phyloP scores from a whole-genome alignment of 352 stramenopile species.

The Nothophytophthora sp. region DNA sequence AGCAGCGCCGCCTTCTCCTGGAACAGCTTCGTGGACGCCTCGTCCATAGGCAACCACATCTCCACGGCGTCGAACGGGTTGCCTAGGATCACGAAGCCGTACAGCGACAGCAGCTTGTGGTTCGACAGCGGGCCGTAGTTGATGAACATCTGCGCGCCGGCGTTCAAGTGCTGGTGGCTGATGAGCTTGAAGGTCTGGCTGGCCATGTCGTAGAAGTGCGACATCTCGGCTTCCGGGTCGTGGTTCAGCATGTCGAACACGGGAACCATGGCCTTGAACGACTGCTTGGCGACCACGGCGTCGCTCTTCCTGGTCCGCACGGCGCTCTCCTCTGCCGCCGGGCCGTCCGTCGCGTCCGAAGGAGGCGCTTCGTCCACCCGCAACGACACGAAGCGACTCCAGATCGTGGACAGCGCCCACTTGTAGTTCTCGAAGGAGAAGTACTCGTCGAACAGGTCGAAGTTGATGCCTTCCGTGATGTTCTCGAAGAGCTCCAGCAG shows the following conservation, averaged over 20 bases:
- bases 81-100: slow-evolving; percentile 71
- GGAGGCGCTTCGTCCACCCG: slow-evolving; percentile 24
- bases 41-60: slow-evolving; percentile 71
- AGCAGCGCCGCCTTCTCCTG: slow-evolving; percentile 51
- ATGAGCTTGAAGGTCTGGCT: slow-evolving; percentile 62
- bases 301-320: neutral
- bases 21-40: slow-evolving; percentile 40
- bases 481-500: slow-evolving; percentile 57
- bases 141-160: slow-evolving; percentile 75
- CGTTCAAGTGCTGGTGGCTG: slow-evolving; percentile 73
- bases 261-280: slow-evolving; percentile 79
- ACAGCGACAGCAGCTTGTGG: slow-evolving; percentile 80
- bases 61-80: slow-evolving; percentile 79
- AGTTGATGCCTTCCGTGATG: slow-evolving; percentile 22
- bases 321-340: slow-evolving; percentile 2
- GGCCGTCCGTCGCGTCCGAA: slow-evolving; percentile 15
- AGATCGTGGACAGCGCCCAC: slow-evolving; percentile 87
- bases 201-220: slow-evolving; percentile 59
- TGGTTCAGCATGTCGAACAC: slow-evolving; percentile 91
- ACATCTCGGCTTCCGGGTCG: slow-evolving; percentile 73
- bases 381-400: slow-evolving; percentile 84
- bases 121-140: slow-evolving; percentile 84
- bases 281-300: slow-evolving; percentile 18
- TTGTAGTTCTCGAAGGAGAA: slow-evolving; percentile 80
- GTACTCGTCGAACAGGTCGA: slow-evolving; percentile 30